These are phyloP conservation scores for Cornus suecica DNA, from an alignment of 148 eudicot genomes.

Conservation along the genomic window DNA sequence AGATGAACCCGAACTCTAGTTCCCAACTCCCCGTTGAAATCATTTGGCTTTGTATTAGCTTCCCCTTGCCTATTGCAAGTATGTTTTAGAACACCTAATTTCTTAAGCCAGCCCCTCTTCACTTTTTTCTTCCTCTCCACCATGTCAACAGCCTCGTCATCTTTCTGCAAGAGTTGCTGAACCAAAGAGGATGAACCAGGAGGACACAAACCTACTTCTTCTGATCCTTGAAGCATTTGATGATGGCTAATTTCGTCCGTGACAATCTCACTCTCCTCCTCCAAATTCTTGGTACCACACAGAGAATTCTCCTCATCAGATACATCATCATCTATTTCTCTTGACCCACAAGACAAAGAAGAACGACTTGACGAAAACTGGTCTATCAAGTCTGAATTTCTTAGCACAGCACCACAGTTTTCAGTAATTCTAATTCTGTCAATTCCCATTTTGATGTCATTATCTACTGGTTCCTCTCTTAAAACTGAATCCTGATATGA, in stretches of 20 bases:
- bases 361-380: constrained; percentile 36
- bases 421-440: constrained; percentile 32
- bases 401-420: constrained; percentile 45
- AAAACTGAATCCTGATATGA: constrained; percentile 29
- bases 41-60: constrained; percentile 20
- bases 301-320: constrained; percentile 19
- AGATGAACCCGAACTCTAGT: constrained; percentile 43
- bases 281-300: constrained; percentile 49
- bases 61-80: constrained; percentile 25
- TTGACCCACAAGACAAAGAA: constrained; percentile 26
- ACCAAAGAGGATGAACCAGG: constrained; percentile 54
- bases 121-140: constrained; percentile 34
- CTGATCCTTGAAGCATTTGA: constrained; percentile 32
- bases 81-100: constrained; percentile 35
- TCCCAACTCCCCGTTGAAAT: constrained; percentile 18
- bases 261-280: constrained; percentile 50
- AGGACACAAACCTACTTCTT: constrained; percentile 52
- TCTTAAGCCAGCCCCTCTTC: constrained; percentile 58
- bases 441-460: constrained; percentile 18
- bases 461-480: constrained; percentile 28
- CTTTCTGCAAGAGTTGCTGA: constrained; percentile 44
- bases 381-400: constrained; percentile 26
- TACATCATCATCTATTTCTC: constrained; percentile 26
- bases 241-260: constrained; percentile 52
- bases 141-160: constrained; percentile 17